phyloP scores from a whole-genome alignment of 257 asterid species.

The Solanum rostratum region DNA sequence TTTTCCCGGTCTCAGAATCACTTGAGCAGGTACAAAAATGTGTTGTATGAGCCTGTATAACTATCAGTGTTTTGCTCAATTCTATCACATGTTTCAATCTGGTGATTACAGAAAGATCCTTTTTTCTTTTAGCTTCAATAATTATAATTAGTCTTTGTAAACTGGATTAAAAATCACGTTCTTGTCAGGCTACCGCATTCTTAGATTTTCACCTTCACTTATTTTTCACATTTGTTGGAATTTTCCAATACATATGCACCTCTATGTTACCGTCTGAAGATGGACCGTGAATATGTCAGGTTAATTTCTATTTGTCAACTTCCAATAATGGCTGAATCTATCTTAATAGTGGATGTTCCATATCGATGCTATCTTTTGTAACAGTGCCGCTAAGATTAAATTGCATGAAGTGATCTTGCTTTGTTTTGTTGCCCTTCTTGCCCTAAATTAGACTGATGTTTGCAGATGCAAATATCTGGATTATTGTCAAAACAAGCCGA shows the following conservation, averaged over 20 bases:
- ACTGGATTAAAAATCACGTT: neutral
- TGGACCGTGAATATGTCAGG: neutral
- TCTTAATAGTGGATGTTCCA: neutral
- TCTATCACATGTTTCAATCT: neutral
- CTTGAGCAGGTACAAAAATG: neutral
- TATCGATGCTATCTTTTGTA: neutral
- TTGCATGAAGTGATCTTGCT: neutral
- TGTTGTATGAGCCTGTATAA: neutral
- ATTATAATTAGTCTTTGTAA: neutral
- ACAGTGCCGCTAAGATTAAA: neutral
- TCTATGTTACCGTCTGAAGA: neutral
- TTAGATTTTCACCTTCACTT: neutral
- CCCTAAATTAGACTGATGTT: neutral
- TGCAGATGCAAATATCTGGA: neutral
- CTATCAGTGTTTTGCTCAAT: neutral
- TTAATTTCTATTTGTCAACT: neutral
- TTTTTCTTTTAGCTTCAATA: neutral
- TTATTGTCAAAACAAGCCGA: neutral
- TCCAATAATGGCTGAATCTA: neutral
- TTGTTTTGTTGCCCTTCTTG: neutral
- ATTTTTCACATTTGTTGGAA: neutral
- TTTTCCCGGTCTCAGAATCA: constrained; percentile 21
- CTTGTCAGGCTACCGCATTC: neutral
- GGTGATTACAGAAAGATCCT: neutral
- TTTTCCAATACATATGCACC: neutral